Percentiles rank a stretch among this genome's conserved stretches.
Conservation (phyloP, 495 filamentous ascomycete genomes). For the Penicillium simplicissimum region DNA sequence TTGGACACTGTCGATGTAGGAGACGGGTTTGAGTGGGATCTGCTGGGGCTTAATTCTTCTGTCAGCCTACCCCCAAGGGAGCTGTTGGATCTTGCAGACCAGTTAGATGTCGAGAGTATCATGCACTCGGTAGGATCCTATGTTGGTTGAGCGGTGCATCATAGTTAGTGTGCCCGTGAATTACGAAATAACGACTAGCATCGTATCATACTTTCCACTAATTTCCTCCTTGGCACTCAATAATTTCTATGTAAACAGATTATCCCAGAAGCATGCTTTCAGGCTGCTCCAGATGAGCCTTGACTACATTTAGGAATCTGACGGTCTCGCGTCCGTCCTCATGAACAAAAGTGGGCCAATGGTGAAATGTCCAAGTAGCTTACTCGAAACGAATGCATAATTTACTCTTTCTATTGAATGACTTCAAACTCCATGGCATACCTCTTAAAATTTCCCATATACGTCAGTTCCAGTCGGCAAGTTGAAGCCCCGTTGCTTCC, state of each 20-base stretch:
- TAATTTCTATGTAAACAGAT: too few relatives aligned
- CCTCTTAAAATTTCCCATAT: too few relatives aligned
- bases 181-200: neutral
- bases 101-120: slow-evolving; percentile 35
- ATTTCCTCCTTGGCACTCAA: too few relatives aligned
- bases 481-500: too few relatives aligned
- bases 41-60: slow-evolving; percentile 27
- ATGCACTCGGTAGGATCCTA: slow-evolving; percentile 26
- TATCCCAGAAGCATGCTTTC: slow-evolving; percentile 67
- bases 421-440: too few relatives aligned
- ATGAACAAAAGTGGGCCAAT: too few relatives aligned
- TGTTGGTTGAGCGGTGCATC: slow-evolving; percentile 11
- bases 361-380: too few relatives aligned
- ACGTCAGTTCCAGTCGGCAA: too few relatives aligned
- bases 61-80: slow-evolving; percentile 32
- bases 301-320: slow-evolving; percentile 76
- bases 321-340: slow-evolving; percentile 75
- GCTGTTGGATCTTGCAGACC: slow-evolving; percentile 32
- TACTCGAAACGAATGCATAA: too few relatives aligned
- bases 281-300: slow-evolving; percentile 88
- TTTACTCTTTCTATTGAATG: too few relatives aligned
- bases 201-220: too few relatives aligned
- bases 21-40: slow-evolving; percentile 34
- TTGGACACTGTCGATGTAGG: slow-evolving; percentile 25
- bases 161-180: neutral